Conservation (phyloP, 2,329 filamentous ascomycete genomes). For the Penicillium sp. region DNA sequence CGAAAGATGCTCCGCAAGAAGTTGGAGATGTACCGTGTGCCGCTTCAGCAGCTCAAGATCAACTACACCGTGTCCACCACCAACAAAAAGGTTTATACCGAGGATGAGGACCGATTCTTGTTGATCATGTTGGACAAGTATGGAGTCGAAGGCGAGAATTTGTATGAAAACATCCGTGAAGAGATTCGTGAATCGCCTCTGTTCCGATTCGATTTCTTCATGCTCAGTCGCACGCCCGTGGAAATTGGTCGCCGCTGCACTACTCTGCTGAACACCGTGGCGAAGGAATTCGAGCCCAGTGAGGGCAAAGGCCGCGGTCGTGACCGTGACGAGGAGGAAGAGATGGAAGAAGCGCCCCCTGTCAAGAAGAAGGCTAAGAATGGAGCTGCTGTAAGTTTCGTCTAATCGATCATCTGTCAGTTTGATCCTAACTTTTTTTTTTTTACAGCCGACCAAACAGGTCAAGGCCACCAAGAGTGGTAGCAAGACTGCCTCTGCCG, state of each 20-base stretch:
- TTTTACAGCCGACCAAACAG: slow-evolving; percentile 75
- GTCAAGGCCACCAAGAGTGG: slow-evolving; percentile 80
- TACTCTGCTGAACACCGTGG: slow-evolving; percentile 89
- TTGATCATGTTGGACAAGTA: slow-evolving; percentile 90
- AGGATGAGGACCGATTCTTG: slow-evolving; percentile 95
- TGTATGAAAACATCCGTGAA: slow-evolving; percentile 94
- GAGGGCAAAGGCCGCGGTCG: slow-evolving; percentile 67
- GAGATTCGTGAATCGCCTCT: slow-evolving; percentile 92
- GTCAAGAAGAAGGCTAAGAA: slow-evolving; percentile 94
- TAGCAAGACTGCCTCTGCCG: slow-evolving; percentile 72
- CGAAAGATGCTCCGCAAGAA: slow-evolving; percentile 92
- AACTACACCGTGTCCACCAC: slow-evolving; percentile 99
- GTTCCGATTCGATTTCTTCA: slow-evolving; percentile 99
- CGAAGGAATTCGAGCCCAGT: slow-evolving; percentile 86
- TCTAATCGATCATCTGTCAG: not conserved
- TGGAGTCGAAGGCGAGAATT: slow-evolving; percentile 83
- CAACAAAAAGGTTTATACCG: slow-evolving; percentile 99
- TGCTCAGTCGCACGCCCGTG: slow-evolving; percentile 87
- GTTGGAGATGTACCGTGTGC: slow-evolving; percentile 94
- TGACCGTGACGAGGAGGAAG: slow-evolving; percentile 73
- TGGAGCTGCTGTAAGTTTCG: slow-evolving; percentile 71
- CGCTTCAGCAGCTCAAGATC: slow-evolving; percentile 95
- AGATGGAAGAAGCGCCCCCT: slow-evolving; percentile 77
- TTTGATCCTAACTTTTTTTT: slow-evolving; percentile 13
- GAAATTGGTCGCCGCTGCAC: slow-evolving; percentile 92